phyloP scores from a whole-genome alignment of 176 grass and related monocot species.

The Tillandsia leiboldiana region DNA sequence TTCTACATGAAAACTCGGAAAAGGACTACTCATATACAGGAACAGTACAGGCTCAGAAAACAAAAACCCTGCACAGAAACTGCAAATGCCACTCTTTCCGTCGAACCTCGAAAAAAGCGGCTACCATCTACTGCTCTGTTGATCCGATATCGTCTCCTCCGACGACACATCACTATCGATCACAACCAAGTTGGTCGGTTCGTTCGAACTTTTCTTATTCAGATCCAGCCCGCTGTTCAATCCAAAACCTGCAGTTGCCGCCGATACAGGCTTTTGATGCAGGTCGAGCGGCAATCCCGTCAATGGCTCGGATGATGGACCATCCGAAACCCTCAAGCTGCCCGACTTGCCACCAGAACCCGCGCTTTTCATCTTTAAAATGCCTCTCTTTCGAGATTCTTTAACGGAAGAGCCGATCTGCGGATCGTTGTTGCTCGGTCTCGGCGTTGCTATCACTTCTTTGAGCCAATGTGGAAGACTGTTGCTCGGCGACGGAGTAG shows the following conservation, averaged over 20 bases:
- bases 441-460: conserved; percentile 12
- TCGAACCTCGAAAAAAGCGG: background rate
- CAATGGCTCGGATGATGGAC: background rate
- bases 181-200: conserved; percentile 12
- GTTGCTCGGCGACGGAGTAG: conserved; percentile 23
- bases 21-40: no score
- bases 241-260: conserved; percentile 27
- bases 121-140: background rate
- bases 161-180: conserved; percentile 45
- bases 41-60: no score
- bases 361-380: conserved; percentile 33
- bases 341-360: background rate
- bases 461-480: conserved; percentile 68
- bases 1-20: no score
- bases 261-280: conserved; percentile 6
- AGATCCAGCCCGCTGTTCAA: conserved; percentile 30
- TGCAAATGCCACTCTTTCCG: background rate
- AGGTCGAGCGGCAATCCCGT: background rate
- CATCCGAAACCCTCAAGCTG: background rate
- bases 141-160: conserved; percentile 60
- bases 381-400: conserved; percentile 21
- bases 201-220: conserved; percentile 16
- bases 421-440: conserved; percentile 3
- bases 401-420: conserved; percentile 19
- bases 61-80: background rate